Evolutionary conservation across 164 flowering plant species (phyloP).

Genomic region (Warburgia ugandensis): DNA sequence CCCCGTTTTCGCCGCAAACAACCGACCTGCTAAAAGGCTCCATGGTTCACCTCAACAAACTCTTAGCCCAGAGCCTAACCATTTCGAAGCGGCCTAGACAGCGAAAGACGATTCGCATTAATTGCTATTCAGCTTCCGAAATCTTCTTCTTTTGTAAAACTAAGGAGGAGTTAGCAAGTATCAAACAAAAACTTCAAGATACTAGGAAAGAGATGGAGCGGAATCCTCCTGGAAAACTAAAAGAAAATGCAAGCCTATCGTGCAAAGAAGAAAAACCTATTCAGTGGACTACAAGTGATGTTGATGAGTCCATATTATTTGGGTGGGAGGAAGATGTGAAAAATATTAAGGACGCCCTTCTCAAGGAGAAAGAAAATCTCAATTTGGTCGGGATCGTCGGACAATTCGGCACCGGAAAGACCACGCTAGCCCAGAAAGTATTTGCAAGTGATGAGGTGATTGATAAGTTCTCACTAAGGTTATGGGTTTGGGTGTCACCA

Average conservation of each 20-base stretch:
- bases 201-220: neutral
- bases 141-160: neutral
- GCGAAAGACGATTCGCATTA: neutral
- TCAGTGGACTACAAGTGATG: neutral
- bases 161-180: neutral
- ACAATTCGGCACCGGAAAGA: conserved; percentile 8
- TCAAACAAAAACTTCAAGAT: neutral
- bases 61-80: neutral
- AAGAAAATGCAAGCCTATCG: no score
- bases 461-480: no score
- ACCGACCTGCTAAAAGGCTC: neutral
- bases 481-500: no score
- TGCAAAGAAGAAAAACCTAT: neutral
- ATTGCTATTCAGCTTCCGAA: neutral
- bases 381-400: conserved; percentile 9
- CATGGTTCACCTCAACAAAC: neutral
- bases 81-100: neutral
- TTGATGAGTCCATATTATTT: conserved; percentile 2
- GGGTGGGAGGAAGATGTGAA: neutral
- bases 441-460: no score
- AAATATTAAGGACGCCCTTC: neutral
- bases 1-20: neutral
- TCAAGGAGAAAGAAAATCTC: neutral
- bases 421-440: no score
- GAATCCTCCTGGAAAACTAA: neutral